Evolutionary conservation across 192 early-diverging fungal genomes (phyloP), one percentile per base, ranked within the genome.

Genomic region (Backusella luteola): DNA sequence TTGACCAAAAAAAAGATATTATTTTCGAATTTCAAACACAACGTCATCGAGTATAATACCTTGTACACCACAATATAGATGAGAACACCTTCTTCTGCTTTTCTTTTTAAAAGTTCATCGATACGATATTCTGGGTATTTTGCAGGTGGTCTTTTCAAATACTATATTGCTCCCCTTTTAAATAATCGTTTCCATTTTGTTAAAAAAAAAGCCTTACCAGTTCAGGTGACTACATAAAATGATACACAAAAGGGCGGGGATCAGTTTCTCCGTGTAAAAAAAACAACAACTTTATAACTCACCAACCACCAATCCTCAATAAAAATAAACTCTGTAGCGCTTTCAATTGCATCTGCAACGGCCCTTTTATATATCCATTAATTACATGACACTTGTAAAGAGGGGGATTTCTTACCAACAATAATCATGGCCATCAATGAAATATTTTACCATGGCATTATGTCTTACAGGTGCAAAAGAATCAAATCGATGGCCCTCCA

Each of bases 51-150:
- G 34, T 66, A n/a, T 7, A 29, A 38, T 67, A 80, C 79, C 74
- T 97, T 94, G 86, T 96, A 97, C 14, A 97, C 86, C 0, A 94
- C 88, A 56, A 97, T 88, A 76, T 93, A 95, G 76, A 97, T 94
- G 79, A 90, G 88, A 26, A 97, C 91, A 34, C 94, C 94, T 78
- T 94, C 88, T 79, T 93, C 89, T 36, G 95, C 95, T 83, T 96
- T 96, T 81, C 67, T 79, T 79, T 94, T 89, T n/a, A 97, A 84
- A 52, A 96, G 79, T 23, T 85, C 85, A 76, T 97, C 95, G 14
- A 97, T 78, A 14, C 95, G 89, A 77, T 88, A 95, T 74, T 94
- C 88, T 42, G 92, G 88, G 73, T 93, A 90, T 56, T 92, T 88
- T 66, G 84, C 77, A 21, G 91, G 89, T 36, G 94, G 93, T 34